Evolutionary conservation across 495 filamentous ascomycete genomes (phyloP).

Genomic region (Talaromyces borbonicus): DNA sequence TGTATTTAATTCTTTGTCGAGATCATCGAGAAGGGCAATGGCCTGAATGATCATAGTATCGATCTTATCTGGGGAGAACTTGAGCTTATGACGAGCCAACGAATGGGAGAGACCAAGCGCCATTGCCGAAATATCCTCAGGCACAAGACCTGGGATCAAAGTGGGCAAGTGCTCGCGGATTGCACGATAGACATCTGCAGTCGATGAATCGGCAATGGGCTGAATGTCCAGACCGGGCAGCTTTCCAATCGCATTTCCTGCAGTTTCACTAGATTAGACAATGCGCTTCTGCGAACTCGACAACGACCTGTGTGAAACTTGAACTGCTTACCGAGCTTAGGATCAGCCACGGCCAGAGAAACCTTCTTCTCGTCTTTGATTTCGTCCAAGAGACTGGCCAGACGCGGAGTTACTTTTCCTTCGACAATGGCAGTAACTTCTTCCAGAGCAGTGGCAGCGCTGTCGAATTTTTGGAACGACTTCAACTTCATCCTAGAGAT

Average conservation of each 20-base stretch:
- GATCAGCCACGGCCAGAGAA: constrained; percentile 89
- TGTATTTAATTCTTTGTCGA: constrained; percentile 97
- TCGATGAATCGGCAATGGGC: constrained; percentile 77
- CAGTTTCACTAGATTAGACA: neutral
- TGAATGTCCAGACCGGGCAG: constrained; percentile 77
- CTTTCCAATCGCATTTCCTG: constrained; percentile 81
- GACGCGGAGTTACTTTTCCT: constrained; percentile 90
- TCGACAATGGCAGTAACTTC: constrained; percentile 82
- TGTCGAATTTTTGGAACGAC: constrained; percentile 94
- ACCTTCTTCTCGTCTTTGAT: constrained; percentile 98
- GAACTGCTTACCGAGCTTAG: constrained; percentile 63
- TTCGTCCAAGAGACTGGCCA: constrained; percentile 69
- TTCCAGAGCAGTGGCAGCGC: constrained; percentile 71
- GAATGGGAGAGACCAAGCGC: constrained; percentile 92
- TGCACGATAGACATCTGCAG: constrained; percentile 80
- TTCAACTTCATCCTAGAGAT: constrained; percentile 75
- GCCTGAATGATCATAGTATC: constrained; percentile 99
- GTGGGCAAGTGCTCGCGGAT: constrained; percentile 86
- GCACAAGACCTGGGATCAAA: constrained; percentile 79
- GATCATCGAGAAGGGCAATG: constrained; percentile 84
- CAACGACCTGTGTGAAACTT: neutral
- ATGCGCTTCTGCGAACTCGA: neutral
- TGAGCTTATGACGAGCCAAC: constrained; percentile 94
- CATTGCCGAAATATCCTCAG: constrained; percentile 84
- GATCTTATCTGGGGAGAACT: constrained; percentile 98